phyloP scores from a whole-genome alignment of 805 yeast species.

The Isabelozyma rhagii region DNA sequence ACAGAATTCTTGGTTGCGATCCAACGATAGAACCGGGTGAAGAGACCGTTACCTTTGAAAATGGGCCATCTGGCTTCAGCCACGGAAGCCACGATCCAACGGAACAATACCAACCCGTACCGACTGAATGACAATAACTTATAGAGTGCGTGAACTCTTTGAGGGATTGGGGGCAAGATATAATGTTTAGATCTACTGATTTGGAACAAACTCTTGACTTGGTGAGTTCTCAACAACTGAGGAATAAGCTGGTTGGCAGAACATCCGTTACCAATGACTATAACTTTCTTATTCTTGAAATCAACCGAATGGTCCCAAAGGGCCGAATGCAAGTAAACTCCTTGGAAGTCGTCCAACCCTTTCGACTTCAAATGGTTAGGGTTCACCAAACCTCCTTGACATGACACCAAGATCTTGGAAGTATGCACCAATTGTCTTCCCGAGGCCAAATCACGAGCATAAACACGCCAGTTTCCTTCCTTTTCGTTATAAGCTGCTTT shows the following conservation, averaged over 20 bases:
- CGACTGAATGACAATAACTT: slow-evolving; percentile 20
- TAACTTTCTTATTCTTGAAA: slow-evolving; percentile 31
- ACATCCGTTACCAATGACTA: slow-evolving; percentile 42
- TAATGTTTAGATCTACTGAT: slow-evolving; percentile 34
- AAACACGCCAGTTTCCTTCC: slow-evolving; percentile 24
- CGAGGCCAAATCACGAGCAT: slow-evolving; percentile 19
- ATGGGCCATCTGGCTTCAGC: slow-evolving; percentile 37
- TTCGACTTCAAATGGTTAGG: slow-evolving; percentile 27
- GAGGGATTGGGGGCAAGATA: slow-evolving; percentile 37
- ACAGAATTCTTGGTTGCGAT: slow-evolving; percentile 14
- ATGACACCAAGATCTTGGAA: slow-evolving; percentile 19
- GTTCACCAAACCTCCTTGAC: slow-evolving; percentile 36
- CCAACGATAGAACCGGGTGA: slow-evolving; percentile 25
- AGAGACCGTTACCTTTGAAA: slow-evolving; percentile 25
- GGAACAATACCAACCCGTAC: slow-evolving; percentile 23
- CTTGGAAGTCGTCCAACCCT: slow-evolving; percentile 34
- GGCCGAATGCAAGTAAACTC: slow-evolving; percentile 40
- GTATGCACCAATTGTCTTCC: slow-evolving; percentile 32
- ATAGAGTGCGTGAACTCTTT: slow-evolving; percentile 16
- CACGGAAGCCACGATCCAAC: slow-evolving; percentile 22
- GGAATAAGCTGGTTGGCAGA: slow-evolving; percentile 42
- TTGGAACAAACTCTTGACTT: slow-evolving; percentile 26
- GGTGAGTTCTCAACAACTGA: slow-evolving; percentile 25
- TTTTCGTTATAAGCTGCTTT: slow-evolving; percentile 19
- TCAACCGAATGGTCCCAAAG: slow-evolving; percentile 32